Evolutionary conservation across 345 rosid species (phyloP), one percentile per base, ranked within the genome.

Genomic region (Hibiscus tridactylites): DNA sequence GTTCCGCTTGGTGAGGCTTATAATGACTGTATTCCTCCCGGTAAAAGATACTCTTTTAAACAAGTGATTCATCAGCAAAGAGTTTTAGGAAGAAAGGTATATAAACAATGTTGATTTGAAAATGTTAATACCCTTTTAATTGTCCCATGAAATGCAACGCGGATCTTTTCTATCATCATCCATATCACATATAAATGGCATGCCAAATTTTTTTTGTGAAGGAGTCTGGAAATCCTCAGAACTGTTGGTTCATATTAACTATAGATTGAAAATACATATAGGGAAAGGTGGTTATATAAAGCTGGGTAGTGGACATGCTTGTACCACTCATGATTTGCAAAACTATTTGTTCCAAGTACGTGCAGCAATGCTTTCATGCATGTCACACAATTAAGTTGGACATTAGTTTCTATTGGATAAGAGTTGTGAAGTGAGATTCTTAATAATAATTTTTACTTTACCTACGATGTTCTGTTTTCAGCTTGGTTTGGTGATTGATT

Each of bases 401-500:
- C 26, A 24, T 46, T 9, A 46, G 54, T 66, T 46, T 46, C 37
- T 47, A 37, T 66, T 26, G n/a, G 70, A 5, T 47, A 2, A 46
- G 56, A 66, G 37, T 21, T 42, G n/a, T 71, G 24, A 37, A 35
- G 13, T 58, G 53, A 42, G 57, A 52, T 28, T 28, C 2, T 50
- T 72, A 59, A 11, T 61, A 28, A 49, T 67, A 26, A 62, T n/a
- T 15, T 39, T 54, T 62, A 29, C 69, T 17, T 76, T 50, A 12
- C 21, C 35, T 64, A 63, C 11, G 12, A 15, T 47, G 58, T 76
- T 75, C 11, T 13, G 57, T 52, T 62, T 74, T 70, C 91, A 96
- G 99, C 91, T 96, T 79, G 99, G 97, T 74, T 82, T 96, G 74
- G 99, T 96, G 79, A 92, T 96, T 73, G 99, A 96, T 88, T 84